Conservation (phyloP, 2,329 filamentous ascomycete genomes). For the Fusarium lateritium region DNA sequence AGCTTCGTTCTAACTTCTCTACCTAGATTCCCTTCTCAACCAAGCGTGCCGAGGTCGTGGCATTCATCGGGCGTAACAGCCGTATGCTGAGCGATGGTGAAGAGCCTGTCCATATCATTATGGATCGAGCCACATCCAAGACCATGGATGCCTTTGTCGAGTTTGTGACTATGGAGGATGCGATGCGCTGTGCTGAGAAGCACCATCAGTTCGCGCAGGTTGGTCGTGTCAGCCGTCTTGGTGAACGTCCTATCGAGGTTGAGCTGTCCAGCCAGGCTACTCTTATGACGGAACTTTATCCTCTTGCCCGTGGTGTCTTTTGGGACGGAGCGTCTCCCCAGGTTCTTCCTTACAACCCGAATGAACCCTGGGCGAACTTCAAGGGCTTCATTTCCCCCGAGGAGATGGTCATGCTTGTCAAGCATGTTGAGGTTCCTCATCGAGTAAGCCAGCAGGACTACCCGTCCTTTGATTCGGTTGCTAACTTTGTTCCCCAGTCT, state of each 20-base stretch:
- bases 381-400: constrained; percentile 73
- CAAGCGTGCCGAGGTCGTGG: constrained; percentile 68
- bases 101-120: constrained; percentile 74
- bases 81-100: constrained; percentile 67
- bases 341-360: constrained; percentile 52
- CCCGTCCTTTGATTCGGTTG: neutral
- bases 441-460: constrained; percentile 64
- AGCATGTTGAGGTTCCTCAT: constrained; percentile 73
- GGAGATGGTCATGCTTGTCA: constrained; percentile 74
- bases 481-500: constrained; percentile 59
- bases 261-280: constrained; percentile 68
- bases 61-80: constrained; percentile 71
- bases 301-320: constrained; percentile 67
- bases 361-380: constrained; percentile 67
- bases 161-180: constrained; percentile 67
- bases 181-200: constrained; percentile 66
- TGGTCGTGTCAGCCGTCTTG: constrained; percentile 65
- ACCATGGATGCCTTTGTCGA: constrained; percentile 74
- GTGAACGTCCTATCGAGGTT: constrained; percentile 70
- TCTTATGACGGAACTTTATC: constrained; percentile 75
- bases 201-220: constrained; percentile 58
- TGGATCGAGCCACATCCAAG: constrained; percentile 74
- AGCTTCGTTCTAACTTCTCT: constrained; percentile 7
- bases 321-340: constrained; percentile 67
- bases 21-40: constrained; percentile 72